A percentile compares a stretch with the other conserved stretches of the same genome.
phyloP scores from a whole-genome alignment of 192 early-diverging fungal species.

The Rhizophagus prolifer region DNA sequence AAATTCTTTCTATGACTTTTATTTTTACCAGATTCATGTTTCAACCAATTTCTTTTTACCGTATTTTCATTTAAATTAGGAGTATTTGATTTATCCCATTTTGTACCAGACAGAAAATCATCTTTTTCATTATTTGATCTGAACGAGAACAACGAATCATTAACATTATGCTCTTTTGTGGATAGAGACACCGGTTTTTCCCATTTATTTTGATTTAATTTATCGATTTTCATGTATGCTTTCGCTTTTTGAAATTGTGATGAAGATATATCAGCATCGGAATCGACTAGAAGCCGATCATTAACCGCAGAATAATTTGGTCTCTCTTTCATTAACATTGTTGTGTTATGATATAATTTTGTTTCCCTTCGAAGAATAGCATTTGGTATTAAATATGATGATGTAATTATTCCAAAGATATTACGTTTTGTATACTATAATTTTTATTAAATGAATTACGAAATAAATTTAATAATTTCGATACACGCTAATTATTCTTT shows the following conservation, averaged over 20 bases:
- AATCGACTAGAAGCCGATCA: background rate
- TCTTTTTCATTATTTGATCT: background rate
- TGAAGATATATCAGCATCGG: background rate
- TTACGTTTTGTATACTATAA: background rate
- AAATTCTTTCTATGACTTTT: background rate
- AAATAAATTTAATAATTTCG: background rate
- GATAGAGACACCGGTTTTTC: background rate
- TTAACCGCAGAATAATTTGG: background rate
- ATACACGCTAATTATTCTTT: too few relatives aligned
- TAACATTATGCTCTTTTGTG: background rate
- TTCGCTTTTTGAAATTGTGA: background rate
- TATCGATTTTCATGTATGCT: background rate
- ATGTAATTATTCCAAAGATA: background rate
- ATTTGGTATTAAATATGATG: background rate
- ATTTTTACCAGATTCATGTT: background rate
- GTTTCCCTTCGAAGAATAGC: background rate
- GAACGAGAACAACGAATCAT: background rate
- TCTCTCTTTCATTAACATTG: too few relatives aligned
- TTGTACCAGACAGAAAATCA: background rate
- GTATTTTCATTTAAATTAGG: background rate
- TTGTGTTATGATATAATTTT: background rate
- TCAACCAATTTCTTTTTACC: background rate
- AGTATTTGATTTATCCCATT: background rate
- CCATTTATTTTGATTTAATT: background rate
- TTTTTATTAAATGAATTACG: background rate